phyloP scores from a whole-genome alignment of 768 basidiomycete genomes.

The Kwoniella sp. region DNA sequence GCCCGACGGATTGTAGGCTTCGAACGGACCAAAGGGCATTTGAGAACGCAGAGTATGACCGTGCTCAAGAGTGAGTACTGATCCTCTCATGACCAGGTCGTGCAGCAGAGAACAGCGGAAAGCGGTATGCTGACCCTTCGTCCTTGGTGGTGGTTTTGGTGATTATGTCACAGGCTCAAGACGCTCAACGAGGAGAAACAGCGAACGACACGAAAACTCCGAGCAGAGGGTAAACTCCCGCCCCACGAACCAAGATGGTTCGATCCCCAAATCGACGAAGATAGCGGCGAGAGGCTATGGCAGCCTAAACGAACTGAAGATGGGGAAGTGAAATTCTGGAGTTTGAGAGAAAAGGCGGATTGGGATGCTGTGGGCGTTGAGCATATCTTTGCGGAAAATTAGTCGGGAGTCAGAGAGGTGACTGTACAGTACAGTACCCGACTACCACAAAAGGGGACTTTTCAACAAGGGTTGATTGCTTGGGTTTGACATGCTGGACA shows the following conservation, averaged over 20 bases:
- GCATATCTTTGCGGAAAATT: conserved; percentile 64
- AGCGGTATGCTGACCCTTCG: too few relatives aligned
- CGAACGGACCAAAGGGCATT: conserved; percentile 94
- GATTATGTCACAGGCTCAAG: conserved; percentile 44
- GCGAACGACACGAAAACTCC: conserved; percentile 67
- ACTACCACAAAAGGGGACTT: too few relatives aligned
- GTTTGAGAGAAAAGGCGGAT: conserved; percentile 64
- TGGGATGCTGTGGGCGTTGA: conserved; percentile 64
- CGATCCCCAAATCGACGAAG: conserved; percentile 73
- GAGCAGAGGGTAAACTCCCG: conserved; percentile 74
- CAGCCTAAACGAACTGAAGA: conserved; percentile 63
- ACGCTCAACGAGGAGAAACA: conserved; percentile 71
- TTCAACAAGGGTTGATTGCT: too few relatives aligned
- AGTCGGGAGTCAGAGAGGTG: background rate
- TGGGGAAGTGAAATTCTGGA: conserved; percentile 75
- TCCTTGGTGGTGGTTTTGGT: too few relatives aligned
- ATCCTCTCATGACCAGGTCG: too few relatives aligned
- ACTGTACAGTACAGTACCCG: too few relatives aligned
- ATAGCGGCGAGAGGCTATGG: conserved; percentile 91
- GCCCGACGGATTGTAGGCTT: conserved; percentile 88
- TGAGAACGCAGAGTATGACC: conserved; percentile 83
- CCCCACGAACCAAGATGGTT: conserved; percentile 88
- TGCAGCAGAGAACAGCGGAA: too few relatives aligned
- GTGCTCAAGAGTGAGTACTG: conserved; percentile 66
- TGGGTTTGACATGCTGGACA: too few relatives aligned